Conservation (phyloP, 139 green algal species). For the Chlorella sp. region DNA sequence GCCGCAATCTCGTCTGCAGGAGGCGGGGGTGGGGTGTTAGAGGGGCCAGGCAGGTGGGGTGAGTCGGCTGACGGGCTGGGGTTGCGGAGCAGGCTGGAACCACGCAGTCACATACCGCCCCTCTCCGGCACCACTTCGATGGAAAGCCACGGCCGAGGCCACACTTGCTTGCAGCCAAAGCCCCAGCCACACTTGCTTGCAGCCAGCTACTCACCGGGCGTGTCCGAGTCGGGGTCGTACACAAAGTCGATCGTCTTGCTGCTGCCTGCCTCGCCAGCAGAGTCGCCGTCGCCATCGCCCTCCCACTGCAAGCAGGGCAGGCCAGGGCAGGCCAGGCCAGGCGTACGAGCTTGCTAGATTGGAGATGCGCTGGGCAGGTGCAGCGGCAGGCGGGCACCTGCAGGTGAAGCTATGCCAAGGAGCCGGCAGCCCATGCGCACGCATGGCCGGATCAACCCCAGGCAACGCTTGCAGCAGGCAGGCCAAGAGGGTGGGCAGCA, state of each 20-base stretch:
- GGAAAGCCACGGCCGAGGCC: no score
- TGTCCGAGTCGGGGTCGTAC: constrained; percentile 91
- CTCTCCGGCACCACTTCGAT: no score
- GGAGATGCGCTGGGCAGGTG: background rate
- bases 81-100: background rate
- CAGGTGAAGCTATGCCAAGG: background rate
- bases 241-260: constrained; percentile 95
- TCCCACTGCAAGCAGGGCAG: constrained; percentile 44
- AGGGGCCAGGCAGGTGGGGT: no score
- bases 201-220: constrained; percentile 68
- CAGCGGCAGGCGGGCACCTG: background rate
- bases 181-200: no score
- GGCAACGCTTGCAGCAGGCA: background rate
- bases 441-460: background rate
- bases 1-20: constrained; percentile 84
- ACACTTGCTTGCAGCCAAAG: no score
- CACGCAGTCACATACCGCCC: no score
- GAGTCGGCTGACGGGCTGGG: background rate
- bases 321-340: no score
- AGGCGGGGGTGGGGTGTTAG: background rate
- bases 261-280: constrained; percentile 2
- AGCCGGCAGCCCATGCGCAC: background rate
- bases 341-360: background rate
- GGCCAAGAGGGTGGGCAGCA: background rate
- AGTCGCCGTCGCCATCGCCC: constrained; percentile 47